Conservation (phyloP, 2,329 filamentous ascomycete species). For the Pseudopithomyces maydicus region DNA sequence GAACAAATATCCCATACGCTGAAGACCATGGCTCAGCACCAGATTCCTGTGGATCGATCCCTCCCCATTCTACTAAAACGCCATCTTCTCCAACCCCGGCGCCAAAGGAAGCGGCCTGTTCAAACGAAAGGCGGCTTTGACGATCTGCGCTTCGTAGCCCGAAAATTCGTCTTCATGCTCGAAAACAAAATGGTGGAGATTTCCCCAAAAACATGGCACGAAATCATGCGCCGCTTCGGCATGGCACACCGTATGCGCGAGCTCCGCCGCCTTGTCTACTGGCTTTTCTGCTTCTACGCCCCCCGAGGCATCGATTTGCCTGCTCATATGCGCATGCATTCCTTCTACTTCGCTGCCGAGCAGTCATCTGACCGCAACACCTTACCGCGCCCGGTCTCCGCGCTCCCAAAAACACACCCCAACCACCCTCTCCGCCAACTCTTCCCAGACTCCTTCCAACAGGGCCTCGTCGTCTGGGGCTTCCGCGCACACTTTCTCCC, state of each 20-base stretch:
- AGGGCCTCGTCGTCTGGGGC: slow-evolving; percentile 42
- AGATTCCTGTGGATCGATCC: slow-evolving; percentile 48
- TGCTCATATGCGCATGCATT: slow-evolving; percentile 24
- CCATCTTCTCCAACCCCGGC: slow-evolving; percentile 46
- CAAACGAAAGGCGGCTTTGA: slow-evolving; percentile 30
- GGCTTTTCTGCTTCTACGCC: slow-evolving; percentile 53
- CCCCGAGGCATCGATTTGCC: slow-evolving; percentile 27
- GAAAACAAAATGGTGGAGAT: slow-evolving; percentile 49
- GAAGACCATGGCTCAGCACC: slow-evolving; percentile 56
- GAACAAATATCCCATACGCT: slow-evolving; percentile 41
- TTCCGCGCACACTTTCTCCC: slow-evolving; percentile 35
- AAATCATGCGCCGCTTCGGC: slow-evolving; percentile 64
- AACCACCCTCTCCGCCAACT: slow-evolving; percentile 35
- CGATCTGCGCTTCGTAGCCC: slow-evolving; percentile 52
- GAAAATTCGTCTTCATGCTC: slow-evolving; percentile 55
- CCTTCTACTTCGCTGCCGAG: slow-evolving; percentile 23
- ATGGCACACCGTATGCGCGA: slow-evolving; percentile 60
- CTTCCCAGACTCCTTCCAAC: slow-evolving; percentile 28
- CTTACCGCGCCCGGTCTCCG: slow-evolving; percentile 19
- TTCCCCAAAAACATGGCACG: slow-evolving; percentile 57
- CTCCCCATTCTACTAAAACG: slow-evolving; percentile 50
- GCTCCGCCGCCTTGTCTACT: slow-evolving; percentile 57
- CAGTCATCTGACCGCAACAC: slow-evolving; percentile 18
- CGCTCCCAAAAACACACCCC: slow-evolving; percentile 7
- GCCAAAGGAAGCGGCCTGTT: slow-evolving; percentile 41